A percentile compares a stretch with the other conserved stretches of the same genome.
These are phyloP conservation scores for Xylariaceae sp. DNA, from an alignment of 2,329 filamentous ascomycete genomes.

Conservation along the genomic window DNA sequence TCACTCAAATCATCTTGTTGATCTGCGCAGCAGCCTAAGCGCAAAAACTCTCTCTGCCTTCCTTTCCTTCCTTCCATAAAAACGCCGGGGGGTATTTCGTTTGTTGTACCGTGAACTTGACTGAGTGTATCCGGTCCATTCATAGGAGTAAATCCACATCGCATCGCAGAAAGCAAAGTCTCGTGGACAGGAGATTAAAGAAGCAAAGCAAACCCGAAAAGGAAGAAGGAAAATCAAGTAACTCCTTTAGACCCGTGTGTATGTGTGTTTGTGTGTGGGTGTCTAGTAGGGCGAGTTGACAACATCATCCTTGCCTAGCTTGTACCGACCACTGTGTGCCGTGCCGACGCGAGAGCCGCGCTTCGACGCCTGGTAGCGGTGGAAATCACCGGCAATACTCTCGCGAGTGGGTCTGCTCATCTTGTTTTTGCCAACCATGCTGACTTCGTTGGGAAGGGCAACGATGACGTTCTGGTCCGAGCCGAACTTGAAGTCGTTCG, in stretches of 20 bases:
- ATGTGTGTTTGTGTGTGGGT: background rate
- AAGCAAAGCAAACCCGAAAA: too few species aligned
- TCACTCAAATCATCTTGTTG: too few species aligned
- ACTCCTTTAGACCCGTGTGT: background rate
- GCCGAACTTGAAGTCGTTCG: constrained; percentile 96
- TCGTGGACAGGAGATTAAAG: too few species aligned
- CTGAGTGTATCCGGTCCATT: too few species aligned
- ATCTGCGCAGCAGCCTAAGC: too few species aligned
- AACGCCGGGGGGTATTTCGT: too few species aligned
- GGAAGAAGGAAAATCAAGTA: background rate
- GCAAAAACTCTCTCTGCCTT: too few species aligned
- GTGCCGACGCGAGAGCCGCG: constrained; percentile 49
- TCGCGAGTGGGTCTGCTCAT: constrained; percentile 86
- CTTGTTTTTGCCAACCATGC: constrained; percentile 86
- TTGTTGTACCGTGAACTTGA: too few species aligned
- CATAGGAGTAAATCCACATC: too few species aligned
- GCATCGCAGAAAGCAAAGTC: too few species aligned
- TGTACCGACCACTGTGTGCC: constrained; percentile 57
- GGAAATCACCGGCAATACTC: constrained; percentile 69
- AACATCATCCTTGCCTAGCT: constrained; percentile 74
- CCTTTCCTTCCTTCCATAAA: too few species aligned
- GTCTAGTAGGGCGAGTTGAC: constrained; percentile 63
- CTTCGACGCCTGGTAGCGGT: constrained; percentile 44
- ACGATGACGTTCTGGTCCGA: constrained; percentile 98
- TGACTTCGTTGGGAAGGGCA: constrained; percentile 91